Base-by-base conservation (phyloP, 2,329 filamentous ascomycete genomes). In the Colletotrichum tamarilloi region DNA sequence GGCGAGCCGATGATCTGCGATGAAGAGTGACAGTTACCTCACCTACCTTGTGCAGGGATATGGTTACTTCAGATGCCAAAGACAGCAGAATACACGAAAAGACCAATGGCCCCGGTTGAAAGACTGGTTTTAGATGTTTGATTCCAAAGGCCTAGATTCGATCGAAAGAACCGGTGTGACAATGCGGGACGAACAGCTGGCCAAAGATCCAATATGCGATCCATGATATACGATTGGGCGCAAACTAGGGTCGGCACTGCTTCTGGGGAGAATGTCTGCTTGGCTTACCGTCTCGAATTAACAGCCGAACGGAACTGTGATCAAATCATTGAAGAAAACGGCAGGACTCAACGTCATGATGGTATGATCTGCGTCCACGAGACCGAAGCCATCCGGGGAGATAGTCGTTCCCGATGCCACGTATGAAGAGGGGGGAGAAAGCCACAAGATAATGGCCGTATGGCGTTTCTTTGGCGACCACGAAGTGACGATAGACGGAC, bases 301-400 rank as follows among this genome's bases (percentile, higher is more conserved):
- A 35, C 22, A 46, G 52, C 26, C 32, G 24, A 22, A 28, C 38
- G 52, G 55, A n/a, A 22, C 3, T 6, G 42, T 11, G 5, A 28
- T 52, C 49, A 65, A 65, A 65, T 65, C 62, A 65, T 22, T 1
- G 3, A n/a, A 28, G 52, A 2, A 42, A 30, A 28, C 52, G 32
- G 1, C 22, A 16, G 30, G 22, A 30, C 5, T 30, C 32, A 53
- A 65, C 62, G 62, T 65, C 62, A 65, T 65, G 30, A 56, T 56
- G 14, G 7, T 42, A 42, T 52, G 62, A 65, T 65, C 62, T 22
- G 12, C 24, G 62, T 42, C 24, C 62, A 65, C 52, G 62, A 22
- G 62, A 56, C 52, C 62, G 32, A 65, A 46, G 35, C 16, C 22
- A 64, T 22, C 16, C 6, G n/a, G 32, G 22, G 28, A 30, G 26